Percentiles rank a stretch among this genome's conserved stretches.
Evolutionary conservation across 495 filamentous ascomycete genomes (phyloP).

Genomic region (Thozetella sp.): DNA sequence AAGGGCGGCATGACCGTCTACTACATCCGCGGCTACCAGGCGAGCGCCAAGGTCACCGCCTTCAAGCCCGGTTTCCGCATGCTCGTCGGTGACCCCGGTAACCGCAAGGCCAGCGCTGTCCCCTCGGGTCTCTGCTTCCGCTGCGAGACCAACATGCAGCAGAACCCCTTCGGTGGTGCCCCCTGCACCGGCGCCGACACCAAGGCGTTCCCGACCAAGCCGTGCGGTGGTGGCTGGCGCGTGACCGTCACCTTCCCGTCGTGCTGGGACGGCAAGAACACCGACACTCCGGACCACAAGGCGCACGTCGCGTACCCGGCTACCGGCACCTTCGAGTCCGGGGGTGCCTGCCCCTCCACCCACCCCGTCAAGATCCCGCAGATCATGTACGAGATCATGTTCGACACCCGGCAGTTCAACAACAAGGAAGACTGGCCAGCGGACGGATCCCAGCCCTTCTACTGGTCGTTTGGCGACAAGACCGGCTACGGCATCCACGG

Average conservation of each 20-base stretch:
- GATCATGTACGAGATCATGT: constrained; percentile 61
- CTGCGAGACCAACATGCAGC: constrained; percentile 35
- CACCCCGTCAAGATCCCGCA: constrained; percentile 61
- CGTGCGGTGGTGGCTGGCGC: constrained; percentile 36
- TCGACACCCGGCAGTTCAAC: not conserved
- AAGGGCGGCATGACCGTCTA: constrained; percentile 44
- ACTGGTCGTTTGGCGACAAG: constrained; percentile 1
- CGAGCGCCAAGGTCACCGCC: constrained; percentile 27
- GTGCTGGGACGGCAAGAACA: constrained; percentile 71
- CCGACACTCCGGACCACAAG: constrained; percentile 55
- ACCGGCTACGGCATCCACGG: constrained; percentile 1
- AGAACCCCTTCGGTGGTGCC: constrained; percentile 33
- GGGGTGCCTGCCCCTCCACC: constrained; percentile 47
- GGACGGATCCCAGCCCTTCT: not conserved
- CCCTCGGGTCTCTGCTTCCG: constrained; percentile 40
- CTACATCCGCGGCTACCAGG: constrained; percentile 36
- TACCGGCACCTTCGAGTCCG: constrained; percentile 44
- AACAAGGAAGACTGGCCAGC: not conserved
- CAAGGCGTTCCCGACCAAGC: constrained; percentile 20
- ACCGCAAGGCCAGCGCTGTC: constrained; percentile 20
- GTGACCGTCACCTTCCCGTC: constrained; percentile 63
- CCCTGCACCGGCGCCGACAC: constrained; percentile 34
- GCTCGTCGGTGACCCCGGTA: constrained; percentile 35
- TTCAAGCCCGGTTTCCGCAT: constrained; percentile 44
- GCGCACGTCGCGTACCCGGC: constrained; percentile 62